Conservation (phyloP, 805 yeast species). For the Myxozyma udenii region DNA sequence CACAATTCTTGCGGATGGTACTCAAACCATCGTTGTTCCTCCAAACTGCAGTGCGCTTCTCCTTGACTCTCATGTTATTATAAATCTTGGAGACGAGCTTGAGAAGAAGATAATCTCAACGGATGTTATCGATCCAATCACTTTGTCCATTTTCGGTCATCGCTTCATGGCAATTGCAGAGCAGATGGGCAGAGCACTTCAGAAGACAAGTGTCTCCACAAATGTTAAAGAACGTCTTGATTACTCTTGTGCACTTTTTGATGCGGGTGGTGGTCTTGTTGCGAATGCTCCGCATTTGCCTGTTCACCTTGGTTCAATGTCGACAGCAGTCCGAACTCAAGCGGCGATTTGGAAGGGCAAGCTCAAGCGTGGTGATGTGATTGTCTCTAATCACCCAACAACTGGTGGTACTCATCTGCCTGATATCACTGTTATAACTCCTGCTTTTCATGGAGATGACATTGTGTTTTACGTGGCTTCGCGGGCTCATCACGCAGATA, state of each 20-base stretch:
- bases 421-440: constrained; percentile 89
- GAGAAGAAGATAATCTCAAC: constrained; percentile 6
- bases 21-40: constrained; percentile 74
- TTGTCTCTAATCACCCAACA: constrained; percentile 76
- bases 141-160: constrained; percentile 74
- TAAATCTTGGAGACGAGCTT: constrained; percentile 38
- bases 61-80: constrained; percentile 59
- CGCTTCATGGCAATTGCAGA: constrained; percentile 89
- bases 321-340: constrained; percentile 70
- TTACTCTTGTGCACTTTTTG: constrained; percentile 81
- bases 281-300: constrained; percentile 91
- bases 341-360: constrained; percentile 62
- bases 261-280: constrained; percentile 69
- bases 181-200: constrained; percentile 79
- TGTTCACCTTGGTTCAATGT: constrained; percentile 83
- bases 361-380: constrained; percentile 67
- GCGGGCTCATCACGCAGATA: constrained; percentile 94
- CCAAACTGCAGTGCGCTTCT: constrained; percentile 58
- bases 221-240: constrained; percentile 82
- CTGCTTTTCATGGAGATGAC: constrained; percentile 58
- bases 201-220: constrained; percentile 75
- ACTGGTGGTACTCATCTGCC: constrained; percentile 87
- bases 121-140: constrained; percentile 59
- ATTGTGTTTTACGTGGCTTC: constrained; percentile 87
- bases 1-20: constrained; percentile 71